Percentiles rank a stretch among this genome's conserved stretches.
phyloP scores from a whole-genome alignment of 1,284 basidiomycete genomes.

The Malassezia sp. region DNA sequence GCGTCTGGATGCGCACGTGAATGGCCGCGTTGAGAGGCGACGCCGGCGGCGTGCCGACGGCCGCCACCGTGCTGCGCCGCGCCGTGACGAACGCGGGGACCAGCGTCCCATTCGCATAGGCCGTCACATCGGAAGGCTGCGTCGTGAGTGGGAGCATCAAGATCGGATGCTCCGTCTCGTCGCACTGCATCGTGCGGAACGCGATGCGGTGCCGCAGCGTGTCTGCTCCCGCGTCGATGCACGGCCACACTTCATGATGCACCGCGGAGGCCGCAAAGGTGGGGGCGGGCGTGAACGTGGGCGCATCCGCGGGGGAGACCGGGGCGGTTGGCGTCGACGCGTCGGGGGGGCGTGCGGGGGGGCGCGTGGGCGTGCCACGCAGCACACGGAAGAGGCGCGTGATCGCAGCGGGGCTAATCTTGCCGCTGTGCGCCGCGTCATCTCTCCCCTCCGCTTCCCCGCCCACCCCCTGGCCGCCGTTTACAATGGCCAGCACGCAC shows the following conservation, averaged over 20 bases:
- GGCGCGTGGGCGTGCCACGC: neutral
- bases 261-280: neutral
- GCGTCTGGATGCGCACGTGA: too few species aligned
- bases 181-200: too few species aligned
- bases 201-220: neutral
- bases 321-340: neutral
- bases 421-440: too few species aligned
- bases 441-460: too few species aligned
- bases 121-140: neutral
- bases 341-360: too few species aligned
- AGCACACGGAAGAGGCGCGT: neutral
- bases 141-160: neutral
- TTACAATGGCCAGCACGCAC: too few species aligned
- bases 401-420: too few species aligned
- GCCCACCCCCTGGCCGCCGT: too few species aligned
- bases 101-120: neutral
- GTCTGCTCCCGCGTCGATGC: neutral
- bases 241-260: constrained; percentile 6
- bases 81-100: neutral
- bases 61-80: neutral
- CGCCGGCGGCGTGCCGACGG: neutral
- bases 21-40: neutral
- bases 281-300: too few species aligned
- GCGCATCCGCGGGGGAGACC: too few species aligned
- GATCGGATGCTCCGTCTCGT: too few species aligned